Evolutionary conservation across 208 protist species (phyloP).

Genomic region (Strigomonas culicis): DNA sequence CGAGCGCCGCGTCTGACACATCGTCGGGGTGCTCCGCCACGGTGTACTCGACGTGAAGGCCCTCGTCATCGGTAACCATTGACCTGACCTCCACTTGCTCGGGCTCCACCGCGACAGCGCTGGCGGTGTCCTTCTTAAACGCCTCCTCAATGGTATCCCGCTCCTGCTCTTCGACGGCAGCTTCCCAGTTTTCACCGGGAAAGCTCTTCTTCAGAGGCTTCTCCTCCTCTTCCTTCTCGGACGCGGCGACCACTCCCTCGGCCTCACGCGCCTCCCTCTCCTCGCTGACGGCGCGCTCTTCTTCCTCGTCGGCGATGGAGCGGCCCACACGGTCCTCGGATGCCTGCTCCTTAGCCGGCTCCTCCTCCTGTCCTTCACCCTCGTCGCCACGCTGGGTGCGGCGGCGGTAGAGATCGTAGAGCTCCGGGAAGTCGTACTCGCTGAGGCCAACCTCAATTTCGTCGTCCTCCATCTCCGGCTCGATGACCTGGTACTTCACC

Average conservation of each 20-base stretch:
- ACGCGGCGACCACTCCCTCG: no score
- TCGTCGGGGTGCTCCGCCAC: conserved; percentile 13
- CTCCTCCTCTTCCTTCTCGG: conserved; percentile 8
- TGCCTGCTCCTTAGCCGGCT: no score
- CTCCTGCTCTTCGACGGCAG: conserved; percentile 7
- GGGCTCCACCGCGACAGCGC: conserved; percentile 39
- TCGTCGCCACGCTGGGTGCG: conserved; percentile 2
- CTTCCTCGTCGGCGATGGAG: no score
- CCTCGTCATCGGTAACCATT: conserved; percentile 20
- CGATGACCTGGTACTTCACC: conserved; percentile 31
- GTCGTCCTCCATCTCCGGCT: conserved; percentile 20
- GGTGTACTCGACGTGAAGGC: conserved; percentile 29
- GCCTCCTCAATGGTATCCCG: conserved; percentile 22
- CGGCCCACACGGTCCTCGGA: no score
- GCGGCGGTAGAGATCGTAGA: conserved; percentile 36
- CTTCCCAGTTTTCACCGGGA: conserved; percentile 24
- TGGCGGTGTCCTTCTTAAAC: conserved; percentile 35
- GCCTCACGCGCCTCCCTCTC: neutral
- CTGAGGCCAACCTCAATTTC: conserved; percentile 28
- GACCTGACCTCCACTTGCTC: conserved; percentile 25
- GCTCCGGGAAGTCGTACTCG: conserved; percentile 37
- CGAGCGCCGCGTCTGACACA: neutral
- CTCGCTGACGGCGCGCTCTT: neutral
- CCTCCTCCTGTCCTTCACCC: no score
- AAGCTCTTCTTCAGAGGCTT: conserved; percentile 23